Conservation (phyloP, 345 rosid species). For the Viola odorata region DNA sequence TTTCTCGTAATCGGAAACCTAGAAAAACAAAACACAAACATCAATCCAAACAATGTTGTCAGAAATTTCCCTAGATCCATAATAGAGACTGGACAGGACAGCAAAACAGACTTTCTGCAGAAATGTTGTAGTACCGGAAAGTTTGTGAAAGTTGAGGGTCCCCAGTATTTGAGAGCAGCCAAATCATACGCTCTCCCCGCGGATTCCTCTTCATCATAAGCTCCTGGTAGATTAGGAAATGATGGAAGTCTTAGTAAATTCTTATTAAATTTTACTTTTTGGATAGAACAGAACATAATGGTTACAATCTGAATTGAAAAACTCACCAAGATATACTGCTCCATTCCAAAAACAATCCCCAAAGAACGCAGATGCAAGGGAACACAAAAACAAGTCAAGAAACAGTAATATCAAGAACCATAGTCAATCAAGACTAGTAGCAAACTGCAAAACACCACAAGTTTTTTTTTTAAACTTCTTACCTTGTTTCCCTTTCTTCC, state of each 20-base stretch:
- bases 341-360: slow-evolving; percentile 7
- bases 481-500: slow-evolving; percentile 46
- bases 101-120: not conserved
- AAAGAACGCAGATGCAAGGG: not conserved
- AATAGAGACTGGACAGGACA: not conserved
- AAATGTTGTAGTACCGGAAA: slow-evolving; percentile 21
- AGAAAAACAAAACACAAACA: not conserved
- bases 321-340: slow-evolving; percentile 37
- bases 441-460: no score
- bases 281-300: not conserved
- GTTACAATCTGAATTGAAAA: not conserved
- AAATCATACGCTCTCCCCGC: slow-evolving; percentile 43
- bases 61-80: not conserved
- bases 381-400: no score
- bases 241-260: not conserved
- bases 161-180: slow-evolving; percentile 43
- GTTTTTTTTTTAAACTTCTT: not conserved
- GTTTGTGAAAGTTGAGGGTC: slow-evolving; percentile 27
- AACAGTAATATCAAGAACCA: not conserved
- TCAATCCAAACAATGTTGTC: not conserved
- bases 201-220: slow-evolving; percentile 43
- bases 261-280: not conserved
- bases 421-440: not conserved
- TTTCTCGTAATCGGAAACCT: slow-evolving; percentile 30
- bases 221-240: slow-evolving; percentile 16